phyloP scores from a whole-genome alignment of 768 basidiomycete species.

The Boletus patriciae region DNA sequence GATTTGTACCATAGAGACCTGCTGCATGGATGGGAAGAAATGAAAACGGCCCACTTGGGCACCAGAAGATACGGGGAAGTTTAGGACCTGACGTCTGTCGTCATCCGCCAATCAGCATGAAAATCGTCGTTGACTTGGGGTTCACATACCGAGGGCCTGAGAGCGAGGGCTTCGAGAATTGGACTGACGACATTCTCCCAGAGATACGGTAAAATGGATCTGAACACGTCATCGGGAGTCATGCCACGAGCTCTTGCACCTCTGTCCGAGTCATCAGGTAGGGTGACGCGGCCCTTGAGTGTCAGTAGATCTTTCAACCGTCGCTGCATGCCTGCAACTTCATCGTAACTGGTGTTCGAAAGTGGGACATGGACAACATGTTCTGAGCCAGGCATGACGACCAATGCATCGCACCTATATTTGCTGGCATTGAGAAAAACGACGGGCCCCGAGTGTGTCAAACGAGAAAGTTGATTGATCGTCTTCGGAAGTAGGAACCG shows the following conservation, averaged over 20 bases:
- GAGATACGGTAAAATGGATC: background rate
- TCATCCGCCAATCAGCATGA: background rate
- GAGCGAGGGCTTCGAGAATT: background rate
- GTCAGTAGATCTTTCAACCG: background rate
- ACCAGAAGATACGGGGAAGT: background rate
- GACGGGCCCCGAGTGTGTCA: background rate
- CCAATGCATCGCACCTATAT: background rate
- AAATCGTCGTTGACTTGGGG: no score
- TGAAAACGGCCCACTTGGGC: background rate
- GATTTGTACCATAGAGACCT: background rate
- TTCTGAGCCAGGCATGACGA: background rate
- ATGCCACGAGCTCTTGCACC: background rate
- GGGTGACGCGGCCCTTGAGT: background rate
- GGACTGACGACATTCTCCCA: background rate
- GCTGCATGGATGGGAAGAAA: slow-evolving; percentile 4
- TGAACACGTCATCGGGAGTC: background rate
- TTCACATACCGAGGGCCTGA: background rate
- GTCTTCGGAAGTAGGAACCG: background rate
- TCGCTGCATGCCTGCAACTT: background rate
- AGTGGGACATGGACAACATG: background rate
- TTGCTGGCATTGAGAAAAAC: background rate
- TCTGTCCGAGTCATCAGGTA: background rate
- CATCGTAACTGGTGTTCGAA: background rate
- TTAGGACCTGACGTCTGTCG: background rate
- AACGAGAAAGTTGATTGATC: background rate